Conservation (phyloP, 352 stramenopile genomes). For the Peronospora destructor region DNA sequence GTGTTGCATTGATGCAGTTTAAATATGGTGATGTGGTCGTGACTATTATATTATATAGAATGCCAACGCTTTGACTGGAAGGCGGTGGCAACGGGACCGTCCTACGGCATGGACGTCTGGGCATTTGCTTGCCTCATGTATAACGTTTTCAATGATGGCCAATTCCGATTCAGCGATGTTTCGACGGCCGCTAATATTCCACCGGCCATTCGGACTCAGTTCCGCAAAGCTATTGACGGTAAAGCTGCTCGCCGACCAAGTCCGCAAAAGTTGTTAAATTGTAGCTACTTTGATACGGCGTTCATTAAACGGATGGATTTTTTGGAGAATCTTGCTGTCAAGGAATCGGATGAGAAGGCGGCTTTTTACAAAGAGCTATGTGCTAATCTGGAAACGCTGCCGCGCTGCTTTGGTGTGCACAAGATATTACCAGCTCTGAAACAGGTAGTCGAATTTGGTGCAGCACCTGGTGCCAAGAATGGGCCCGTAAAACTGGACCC, state of each 20-base stretch:
- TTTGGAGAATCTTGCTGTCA: constrained; percentile 90
- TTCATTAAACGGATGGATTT: constrained; percentile 92
- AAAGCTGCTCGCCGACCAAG: constrained; percentile 56
- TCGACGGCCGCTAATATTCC: constrained; percentile 58
- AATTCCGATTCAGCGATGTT: constrained; percentile 52
- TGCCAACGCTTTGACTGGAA: constrained; percentile 76
- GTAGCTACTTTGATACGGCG: constrained; percentile 87
- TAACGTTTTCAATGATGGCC: constrained; percentile 72
- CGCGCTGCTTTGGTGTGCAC: constrained; percentile 67
- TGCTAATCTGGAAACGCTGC: constrained; percentile 57
- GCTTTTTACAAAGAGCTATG: constrained; percentile 91
- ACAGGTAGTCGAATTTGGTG: constrained; percentile 76
- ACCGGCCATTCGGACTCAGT: constrained; percentile 54
- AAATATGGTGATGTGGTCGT: constrained; percentile 1
- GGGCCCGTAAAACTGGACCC: constrained; percentile 70
- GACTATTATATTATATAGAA: constrained; percentile 37
- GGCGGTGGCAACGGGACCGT: constrained; percentile 38
- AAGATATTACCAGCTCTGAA: constrained; percentile 84
- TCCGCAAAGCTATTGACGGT: constrained; percentile 78
- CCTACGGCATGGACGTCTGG: constrained; percentile 66
- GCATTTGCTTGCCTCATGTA: constrained; percentile 73
- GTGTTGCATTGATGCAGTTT: constrained; percentile 11
- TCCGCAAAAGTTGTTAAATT: constrained; percentile 84
- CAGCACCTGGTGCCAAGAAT: constrained; percentile 44
- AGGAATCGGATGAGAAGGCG: constrained; percentile 90